Evolutionary conservation across 495 filamentous ascomycete species (phyloP), one percentile per base, ranked within the genome.

Genomic region (Glutinoglossum americanum): DNA sequence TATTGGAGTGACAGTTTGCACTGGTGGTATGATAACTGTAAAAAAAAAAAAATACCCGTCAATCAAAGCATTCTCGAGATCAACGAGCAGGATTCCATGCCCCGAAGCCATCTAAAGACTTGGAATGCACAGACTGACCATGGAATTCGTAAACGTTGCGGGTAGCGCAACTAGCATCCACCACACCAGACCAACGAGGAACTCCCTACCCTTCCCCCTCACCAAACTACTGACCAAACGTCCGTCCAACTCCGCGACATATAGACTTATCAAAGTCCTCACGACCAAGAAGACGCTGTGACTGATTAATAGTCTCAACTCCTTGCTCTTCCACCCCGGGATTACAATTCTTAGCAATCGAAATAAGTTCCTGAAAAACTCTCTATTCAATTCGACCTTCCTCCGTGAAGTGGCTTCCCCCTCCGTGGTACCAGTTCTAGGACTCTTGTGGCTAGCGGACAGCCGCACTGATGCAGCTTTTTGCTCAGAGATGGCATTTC

Each of bases 131-230:
- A 2, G 17, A 71, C 83, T 66, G 67, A 93, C 85, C 93, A 97
- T 97, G 1, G 92, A 96, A 69, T 98, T 98, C 26, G 92, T 98
- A 62, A 97, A 98, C 0, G 93, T 96, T 19, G 92, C 93, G 4
- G 92, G 92, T n/a, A 98, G 75, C 47, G 92, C 89, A 63, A 98
- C 90, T 61, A 87, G 70, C 92, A 98, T 98, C 92, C 92, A 98
- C 89, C 90, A 97, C 4, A 93, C 80, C 61, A 98, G 78, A 10
- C 87, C 83, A 51, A 79, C 79, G 63, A 97, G 72, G 63, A 98
- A 98, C 56, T 94, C 87, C 69, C 77, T 89, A 21, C 92, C 92
- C 62, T 82, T 90, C 7, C 92, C 92, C 64, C 87, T 80, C 27
- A 98, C 87, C 58, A 98, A 69, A 62, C 80, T 87, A 67, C 89